Base-by-base conservation (phyloP, 202 grass and related monocot genomes). In the Bolboschoenoplectus hybrid region DNA sequence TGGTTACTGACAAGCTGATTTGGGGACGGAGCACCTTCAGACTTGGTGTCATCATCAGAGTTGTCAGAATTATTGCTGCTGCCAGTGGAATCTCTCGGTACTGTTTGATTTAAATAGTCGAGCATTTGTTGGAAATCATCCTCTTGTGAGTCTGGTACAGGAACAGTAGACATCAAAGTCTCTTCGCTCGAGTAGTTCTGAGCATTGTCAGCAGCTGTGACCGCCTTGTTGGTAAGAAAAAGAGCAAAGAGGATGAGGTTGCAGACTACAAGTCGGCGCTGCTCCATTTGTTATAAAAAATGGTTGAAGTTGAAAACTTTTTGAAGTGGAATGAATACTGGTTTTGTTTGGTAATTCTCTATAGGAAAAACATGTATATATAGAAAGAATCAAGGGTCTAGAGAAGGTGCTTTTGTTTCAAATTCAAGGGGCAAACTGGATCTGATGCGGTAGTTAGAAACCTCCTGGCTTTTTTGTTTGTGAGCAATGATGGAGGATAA, bases 381-480 rank as follows among this genome's bases (percentile, higher is more conserved):
- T 80, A 61, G 76, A 61, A 6, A 80, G 13, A 20, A 62, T 20
- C 38, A 78, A 35, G 34, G 74, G 32, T 16, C 57, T 2, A 3
- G 12, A 32, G 32, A 0, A 39, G 13, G 74, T 58, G 34, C 16
- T 60, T 80, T 80, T 61, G 38, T 80, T 80, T 80, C 4, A 26
- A 61, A 44, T 11, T n/a, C 17, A 20, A 44, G 36, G 53, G 7
- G 38, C 17, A 61, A 17, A 61, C 36, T 58, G 52, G 14, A 80
- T 60, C 75, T 2, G 35, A 44, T 61, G 38, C 57, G 36, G 20
- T 80, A 80, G 76, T 80, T 78, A 44, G 74, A 80, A 80, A 80
- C 76, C 34, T 44, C 55, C 26, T 55, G 57, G 51, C 5, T 26
- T 36, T 55, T 57, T 57, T 56, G 74, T 78, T 78, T 58, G 36